Conservation (phyloP, 768 basidiomycete genomes). For the Phylloporus sp. region DNA sequence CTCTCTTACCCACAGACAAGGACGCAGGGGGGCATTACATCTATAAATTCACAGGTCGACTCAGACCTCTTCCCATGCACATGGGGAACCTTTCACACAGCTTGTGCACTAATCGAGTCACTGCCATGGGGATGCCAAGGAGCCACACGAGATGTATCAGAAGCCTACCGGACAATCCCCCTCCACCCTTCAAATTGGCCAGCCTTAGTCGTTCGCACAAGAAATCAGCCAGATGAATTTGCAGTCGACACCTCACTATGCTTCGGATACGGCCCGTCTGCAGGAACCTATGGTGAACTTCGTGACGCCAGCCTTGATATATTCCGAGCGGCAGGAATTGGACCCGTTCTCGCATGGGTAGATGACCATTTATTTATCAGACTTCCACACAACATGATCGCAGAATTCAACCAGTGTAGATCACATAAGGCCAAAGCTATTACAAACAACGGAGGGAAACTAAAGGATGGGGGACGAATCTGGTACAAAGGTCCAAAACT, state of each 20-base stretch:
- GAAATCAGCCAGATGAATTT: rapidly evolving
- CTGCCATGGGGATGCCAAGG: background rate
- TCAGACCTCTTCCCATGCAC: too few relatives aligned
- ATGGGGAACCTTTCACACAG: too few relatives aligned
- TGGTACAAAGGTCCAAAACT: background rate
- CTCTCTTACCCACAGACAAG: too few relatives aligned
- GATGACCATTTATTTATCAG: background rate
- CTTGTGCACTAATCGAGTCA: too few relatives aligned
- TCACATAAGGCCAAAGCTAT: background rate
- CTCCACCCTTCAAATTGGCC: background rate
- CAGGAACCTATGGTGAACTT: background rate
- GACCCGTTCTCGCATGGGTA: too few relatives aligned
- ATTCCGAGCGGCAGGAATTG: background rate
- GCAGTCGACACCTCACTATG: background rate
- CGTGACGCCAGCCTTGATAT: too few relatives aligned
- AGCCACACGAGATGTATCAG: background rate
- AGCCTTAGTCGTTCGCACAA: background rate
- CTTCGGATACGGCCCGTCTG: background rate
- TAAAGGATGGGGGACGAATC: background rate
- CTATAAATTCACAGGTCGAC: too few relatives aligned
- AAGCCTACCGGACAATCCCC: background rate
- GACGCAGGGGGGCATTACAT: too few relatives aligned
- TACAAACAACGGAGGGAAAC: background rate
- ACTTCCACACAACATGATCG: too few relatives aligned
- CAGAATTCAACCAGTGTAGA: too few relatives aligned